Conservation (phyloP, 2,329 filamentous ascomycete species). For the Ceratocystis cubensis region DNA sequence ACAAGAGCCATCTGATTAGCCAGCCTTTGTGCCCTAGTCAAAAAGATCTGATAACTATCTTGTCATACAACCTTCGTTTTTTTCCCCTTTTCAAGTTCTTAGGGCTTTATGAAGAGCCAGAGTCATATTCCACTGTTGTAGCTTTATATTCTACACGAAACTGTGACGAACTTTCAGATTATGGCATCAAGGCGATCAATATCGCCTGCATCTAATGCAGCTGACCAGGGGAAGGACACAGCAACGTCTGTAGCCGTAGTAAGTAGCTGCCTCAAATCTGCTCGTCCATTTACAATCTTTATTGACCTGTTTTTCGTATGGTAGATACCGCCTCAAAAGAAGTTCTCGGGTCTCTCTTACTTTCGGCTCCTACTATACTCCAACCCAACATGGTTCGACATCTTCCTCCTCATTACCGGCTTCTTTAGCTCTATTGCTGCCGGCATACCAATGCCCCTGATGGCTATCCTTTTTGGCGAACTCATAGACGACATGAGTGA, state of each 20-base stretch:
- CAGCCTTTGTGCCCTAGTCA: neutral
- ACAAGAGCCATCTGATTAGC: conserved; percentile 10
- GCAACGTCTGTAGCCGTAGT: neutral
- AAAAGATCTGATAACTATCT: conserved; percentile 5
- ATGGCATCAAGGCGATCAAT: conserved; percentile 1
- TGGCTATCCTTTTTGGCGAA: conserved; percentile 52
- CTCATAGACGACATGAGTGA: conserved; percentile 49
- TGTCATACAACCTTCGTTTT: neutral
- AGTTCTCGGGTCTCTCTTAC: conserved; percentile 28
- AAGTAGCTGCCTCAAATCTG: neutral
- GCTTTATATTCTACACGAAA: conserved; percentile 13
- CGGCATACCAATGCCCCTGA: conserved; percentile 51
- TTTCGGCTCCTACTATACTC: conserved; percentile 37
- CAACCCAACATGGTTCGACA: conserved; percentile 34
- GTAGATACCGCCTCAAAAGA: conserved; percentile 9
- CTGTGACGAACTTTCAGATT: neutral
- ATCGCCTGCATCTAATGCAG: neutral
- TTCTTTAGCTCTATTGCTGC: conserved; percentile 39
- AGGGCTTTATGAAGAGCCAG: neutral
- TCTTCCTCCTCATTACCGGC: conserved; percentile 33
- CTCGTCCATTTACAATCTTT: too few relatives aligned
- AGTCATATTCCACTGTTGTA: neutral
- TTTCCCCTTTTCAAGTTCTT: neutral
- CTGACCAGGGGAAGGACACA: neutral
- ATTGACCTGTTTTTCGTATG: neutral